Conservation (phyloP, 495 filamentous ascomycete species). For the Recurvomyces mirabilis region DNA sequence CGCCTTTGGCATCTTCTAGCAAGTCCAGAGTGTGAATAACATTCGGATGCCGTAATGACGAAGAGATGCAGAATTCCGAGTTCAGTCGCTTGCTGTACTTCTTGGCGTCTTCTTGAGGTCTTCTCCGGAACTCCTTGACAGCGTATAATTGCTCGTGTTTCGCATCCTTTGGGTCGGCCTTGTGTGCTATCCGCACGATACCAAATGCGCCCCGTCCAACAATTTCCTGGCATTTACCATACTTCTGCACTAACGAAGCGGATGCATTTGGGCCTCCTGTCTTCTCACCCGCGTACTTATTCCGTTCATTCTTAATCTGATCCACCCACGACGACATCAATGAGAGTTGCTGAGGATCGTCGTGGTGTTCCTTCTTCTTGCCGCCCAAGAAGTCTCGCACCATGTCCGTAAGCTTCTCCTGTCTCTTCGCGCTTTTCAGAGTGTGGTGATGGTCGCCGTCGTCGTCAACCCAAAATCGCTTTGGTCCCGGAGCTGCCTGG, state of each 20-base stretch:
- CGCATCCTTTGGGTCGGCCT: slow-evolving; percentile 69
- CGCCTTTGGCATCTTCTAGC: slow-evolving; percentile 88
- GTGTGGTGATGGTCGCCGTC: slow-evolving; percentile 75
- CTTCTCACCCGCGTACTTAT: slow-evolving; percentile 62
- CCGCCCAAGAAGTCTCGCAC: slow-evolving; percentile 69
- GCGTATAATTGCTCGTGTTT: slow-evolving; percentile 84
- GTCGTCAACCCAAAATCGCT: slow-evolving; percentile 48
- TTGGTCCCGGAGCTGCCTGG: slow-evolving; percentile 27
- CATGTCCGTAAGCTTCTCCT: slow-evolving; percentile 92
- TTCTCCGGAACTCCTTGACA: slow-evolving; percentile 93
- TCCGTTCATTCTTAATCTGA: slow-evolving; percentile 78
- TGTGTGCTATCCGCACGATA: slow-evolving; percentile 97
- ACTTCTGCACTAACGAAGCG: slow-evolving; percentile 85
- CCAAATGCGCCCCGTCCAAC: slow-evolving; percentile 97
- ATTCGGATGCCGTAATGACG: slow-evolving; percentile 90
- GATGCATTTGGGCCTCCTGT: slow-evolving; percentile 65
- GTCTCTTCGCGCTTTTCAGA: slow-evolving; percentile 73
- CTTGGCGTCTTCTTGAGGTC: slow-evolving; percentile 85
- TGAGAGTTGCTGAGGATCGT: slow-evolving; percentile 67
- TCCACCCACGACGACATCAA: slow-evolving; percentile 95
- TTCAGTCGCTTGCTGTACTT: slow-evolving; percentile 97
- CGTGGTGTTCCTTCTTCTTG: slow-evolving; percentile 62
- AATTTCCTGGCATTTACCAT: slow-evolving; percentile 96
- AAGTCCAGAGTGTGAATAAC: slow-evolving; percentile 97
- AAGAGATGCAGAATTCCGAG: slow-evolving; percentile 98